These are phyloP conservation scores for Aspergillus cejpii DNA, from an alignment of 2,329 filamentous ascomycete genomes.

Conservation along the genomic window DNA sequence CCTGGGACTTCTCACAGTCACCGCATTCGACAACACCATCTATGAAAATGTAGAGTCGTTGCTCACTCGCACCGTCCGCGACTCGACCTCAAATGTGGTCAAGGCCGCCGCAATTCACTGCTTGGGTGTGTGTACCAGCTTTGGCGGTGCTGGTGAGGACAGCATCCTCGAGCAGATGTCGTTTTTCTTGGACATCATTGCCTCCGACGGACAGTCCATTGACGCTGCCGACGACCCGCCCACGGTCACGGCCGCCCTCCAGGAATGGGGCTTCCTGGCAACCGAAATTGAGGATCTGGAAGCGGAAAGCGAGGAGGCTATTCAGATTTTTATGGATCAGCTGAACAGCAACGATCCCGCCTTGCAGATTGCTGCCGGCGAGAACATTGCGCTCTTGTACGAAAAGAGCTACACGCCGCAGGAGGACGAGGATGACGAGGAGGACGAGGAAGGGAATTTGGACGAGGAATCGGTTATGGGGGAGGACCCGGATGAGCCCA, in stretches of 20 bases:
- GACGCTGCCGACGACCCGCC: conserved; percentile 63
- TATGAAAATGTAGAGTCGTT: conserved; percentile 56
- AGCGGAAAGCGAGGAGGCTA: conserved; percentile 61
- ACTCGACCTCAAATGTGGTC: conserved; percentile 57
- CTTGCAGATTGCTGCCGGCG: conserved; percentile 70
- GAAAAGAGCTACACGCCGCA: conserved; percentile 61
- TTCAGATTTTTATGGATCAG: conserved; percentile 79
- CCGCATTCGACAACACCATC: conserved; percentile 57
- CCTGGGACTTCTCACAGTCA: conserved; percentile 63
- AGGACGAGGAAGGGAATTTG: conserved; percentile 37
- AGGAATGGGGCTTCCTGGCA: conserved; percentile 73
- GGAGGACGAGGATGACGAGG: conserved; percentile 53
- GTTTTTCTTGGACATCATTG: conserved; percentile 68
- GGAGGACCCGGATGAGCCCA: conserved; percentile 36
- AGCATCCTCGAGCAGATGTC: conserved; percentile 66
- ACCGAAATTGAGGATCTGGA: conserved; percentile 70
- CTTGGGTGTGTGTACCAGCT: conserved; percentile 65
- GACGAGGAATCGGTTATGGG: conserved; percentile 37
- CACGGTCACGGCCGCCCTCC: conserved; percentile 67
- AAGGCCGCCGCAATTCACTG: conserved; percentile 69
- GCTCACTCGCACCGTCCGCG: conserved; percentile 58
- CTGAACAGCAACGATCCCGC: conserved; percentile 65
- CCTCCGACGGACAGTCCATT: conserved; percentile 68
- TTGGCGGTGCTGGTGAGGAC: conserved; percentile 64
- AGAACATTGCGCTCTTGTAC: conserved; percentile 75